phyloP scores from a whole-genome alignment of 1,139 yeast species.

The Saccharomyces uvarum region DNA sequence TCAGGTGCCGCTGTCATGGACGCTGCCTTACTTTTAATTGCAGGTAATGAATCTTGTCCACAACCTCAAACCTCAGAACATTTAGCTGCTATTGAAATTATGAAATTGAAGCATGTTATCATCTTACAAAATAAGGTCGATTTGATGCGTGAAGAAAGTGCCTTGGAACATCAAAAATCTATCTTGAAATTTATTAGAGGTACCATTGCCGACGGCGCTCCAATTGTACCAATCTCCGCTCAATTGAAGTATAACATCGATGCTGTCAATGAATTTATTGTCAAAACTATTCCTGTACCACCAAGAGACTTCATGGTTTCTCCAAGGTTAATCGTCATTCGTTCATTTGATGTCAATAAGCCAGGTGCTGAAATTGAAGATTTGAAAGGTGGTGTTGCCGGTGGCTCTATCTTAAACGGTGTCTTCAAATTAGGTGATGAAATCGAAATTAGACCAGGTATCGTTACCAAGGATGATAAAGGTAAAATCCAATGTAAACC shows the following conservation, averaged over 20 bases:
- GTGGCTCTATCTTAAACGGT: constrained; percentile 96
- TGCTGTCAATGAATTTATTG: constrained; percentile 95
- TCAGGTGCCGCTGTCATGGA: constrained; percentile 99
- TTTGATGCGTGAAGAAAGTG: constrained; percentile 95
- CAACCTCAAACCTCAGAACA: constrained; percentile 99
- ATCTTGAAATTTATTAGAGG: constrained; percentile 90
- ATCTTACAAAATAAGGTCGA: constrained; percentile 97
- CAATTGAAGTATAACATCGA: constrained; percentile 97
- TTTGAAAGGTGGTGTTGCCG: constrained; percentile 99
- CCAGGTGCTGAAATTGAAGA: constrained; percentile 98
- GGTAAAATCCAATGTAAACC: constrained; percentile 95
- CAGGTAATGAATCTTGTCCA: constrained; percentile 98
- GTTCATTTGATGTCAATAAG: constrained; percentile 97
- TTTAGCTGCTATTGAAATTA: constrained; percentile 97
- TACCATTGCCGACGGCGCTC: constrained; percentile 98
- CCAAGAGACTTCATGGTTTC: constrained; percentile 88
- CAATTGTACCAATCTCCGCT: constrained; percentile 97
- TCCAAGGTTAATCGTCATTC: constrained; percentile 92
- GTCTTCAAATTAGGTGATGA: constrained; percentile 96
- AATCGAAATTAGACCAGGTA: constrained; percentile 98
- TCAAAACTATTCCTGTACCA: constrained; percentile 92
- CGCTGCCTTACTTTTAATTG: constrained; percentile 91
- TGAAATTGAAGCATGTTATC: constrained; percentile 95
- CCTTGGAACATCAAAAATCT: constrained; percentile 89
- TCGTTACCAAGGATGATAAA: constrained; percentile 88